Base-by-base conservation (phyloP, 2,329 filamentous ascomycete genomes). In the Fusarium poae region DNA sequence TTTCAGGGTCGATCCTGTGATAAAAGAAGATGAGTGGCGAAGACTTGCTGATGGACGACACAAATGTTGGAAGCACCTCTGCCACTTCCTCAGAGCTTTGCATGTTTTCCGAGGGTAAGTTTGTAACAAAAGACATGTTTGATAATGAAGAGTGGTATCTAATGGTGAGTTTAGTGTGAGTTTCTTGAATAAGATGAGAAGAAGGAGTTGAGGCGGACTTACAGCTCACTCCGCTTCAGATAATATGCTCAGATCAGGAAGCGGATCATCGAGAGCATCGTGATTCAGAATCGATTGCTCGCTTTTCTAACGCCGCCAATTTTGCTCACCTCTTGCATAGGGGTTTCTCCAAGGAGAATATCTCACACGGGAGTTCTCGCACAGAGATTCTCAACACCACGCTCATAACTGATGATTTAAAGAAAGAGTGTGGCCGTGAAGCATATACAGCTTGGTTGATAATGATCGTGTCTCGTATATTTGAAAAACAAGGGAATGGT, bases 21-120 rank as follows among this genome's bases (percentile, higher is more conserved):
- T 75, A 68, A 32, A 80, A 80, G 60, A 76, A 80, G 9, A 78
- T 69, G 2, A 62, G 50, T 0, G 72, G 70, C 2, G 58, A 45
- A 0, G 70, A 10, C 9, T 49, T 46, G 20, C 37, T 59, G 37
- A 77, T 77, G 2, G 58, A 52, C 1, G 61, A 54, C 35, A 76
- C 57, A 39, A 78, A 78, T 2, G 53, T 60, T 1, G 72, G 67
- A 2, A 62, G 61, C 5, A 45, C 30, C 25, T 51, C 39, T 20
- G 45, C 30, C 6, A 50, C 30, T 30, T 72, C 66, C 30, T 55
- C 51, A 1, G 37, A 50, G 42, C 49, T 46, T 15, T 71, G 55
- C 45, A 61, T 72, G 23, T 15, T 45, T 32, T 39, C 12, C 29
- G 49, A 25, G 25, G 25, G 23, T 11, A 21, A 25, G 13, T 32